phyloP scores from a whole-genome alignment of 495 filamentous ascomycete species.

The Glonium stellatum region DNA sequence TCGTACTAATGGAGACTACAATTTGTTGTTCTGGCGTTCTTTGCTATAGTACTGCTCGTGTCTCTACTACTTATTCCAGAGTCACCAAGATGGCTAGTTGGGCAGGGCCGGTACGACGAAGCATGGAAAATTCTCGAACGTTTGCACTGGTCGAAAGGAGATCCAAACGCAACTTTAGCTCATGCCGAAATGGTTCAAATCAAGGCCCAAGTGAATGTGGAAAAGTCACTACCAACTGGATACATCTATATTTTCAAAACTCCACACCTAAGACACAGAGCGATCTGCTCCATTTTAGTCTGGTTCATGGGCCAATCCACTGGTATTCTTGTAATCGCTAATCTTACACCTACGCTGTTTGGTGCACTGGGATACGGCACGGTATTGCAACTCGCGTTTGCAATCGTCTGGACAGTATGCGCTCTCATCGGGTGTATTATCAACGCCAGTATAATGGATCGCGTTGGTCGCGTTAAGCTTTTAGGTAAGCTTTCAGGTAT shows the following conservation, averaged over 20 bases:
- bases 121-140: not conserved
- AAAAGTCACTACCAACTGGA: not conserved
- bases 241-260: not conserved
- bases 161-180: not conserved
- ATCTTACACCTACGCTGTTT: not conserved
- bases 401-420: not conserved
- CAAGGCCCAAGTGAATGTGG: not conserved
- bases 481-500: not conserved
- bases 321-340: slow-evolving; percentile 1
- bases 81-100: slow-evolving; percentile 1
- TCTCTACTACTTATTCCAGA: not conserved
- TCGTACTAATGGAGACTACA: not conserved
- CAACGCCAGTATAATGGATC: not conserved
- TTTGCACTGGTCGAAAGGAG: not conserved
- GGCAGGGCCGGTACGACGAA: not conserved
- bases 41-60: not conserved
- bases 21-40: slow-evolving; percentile 1
- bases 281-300: slow-evolving; percentile 1
- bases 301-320: slow-evolving; percentile 3
- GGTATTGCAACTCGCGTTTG: not conserved
- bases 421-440: not conserved
- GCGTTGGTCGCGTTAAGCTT: slow-evolving; percentile 1
- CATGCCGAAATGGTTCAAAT: slow-evolving; percentile 1
- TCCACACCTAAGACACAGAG: slow-evolving; percentile 1
- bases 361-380: not conserved